A percentile compares a stretch with the other conserved stretches of the same genome.
Conservation (phyloP, 495 filamentous ascomycete genomes). For the Podospora comata region DNA sequence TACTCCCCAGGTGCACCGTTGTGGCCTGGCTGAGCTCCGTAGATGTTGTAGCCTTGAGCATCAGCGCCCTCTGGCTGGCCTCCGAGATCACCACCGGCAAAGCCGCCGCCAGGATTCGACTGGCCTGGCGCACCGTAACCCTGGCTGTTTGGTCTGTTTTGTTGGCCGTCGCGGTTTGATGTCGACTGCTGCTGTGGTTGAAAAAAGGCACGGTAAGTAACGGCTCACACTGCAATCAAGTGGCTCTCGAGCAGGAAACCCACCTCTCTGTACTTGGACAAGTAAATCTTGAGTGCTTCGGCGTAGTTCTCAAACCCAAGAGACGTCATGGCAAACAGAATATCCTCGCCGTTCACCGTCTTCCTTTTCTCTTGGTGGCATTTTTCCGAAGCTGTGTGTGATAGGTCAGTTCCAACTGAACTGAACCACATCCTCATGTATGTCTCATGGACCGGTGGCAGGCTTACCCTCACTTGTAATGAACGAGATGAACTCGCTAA, state of each 20-base stretch:
- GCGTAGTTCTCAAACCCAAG: conserved; percentile 98
- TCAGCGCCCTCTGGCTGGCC: conserved; percentile 56
- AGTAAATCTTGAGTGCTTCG: conserved; percentile 95
- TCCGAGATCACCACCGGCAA: conserved; percentile 54
- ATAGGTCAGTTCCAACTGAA: conserved; percentile 30
- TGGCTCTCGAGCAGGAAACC: conserved; percentile 38
- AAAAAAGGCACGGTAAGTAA: conserved; percentile 23
- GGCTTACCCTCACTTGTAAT: conserved; percentile 93
- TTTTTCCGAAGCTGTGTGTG: conserved; percentile 82
- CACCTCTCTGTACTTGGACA: conserved; percentile 97
- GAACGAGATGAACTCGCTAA: conserved; percentile 99
- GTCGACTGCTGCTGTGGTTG: conserved; percentile 64
- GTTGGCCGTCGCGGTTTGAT: conserved; percentile 66
- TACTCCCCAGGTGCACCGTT: conserved; percentile 61
- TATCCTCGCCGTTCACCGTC: conserved; percentile 98
- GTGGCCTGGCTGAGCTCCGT: conserved; percentile 63
- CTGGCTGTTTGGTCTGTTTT: conserved; percentile 67
- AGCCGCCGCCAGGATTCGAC: conserved; percentile 49
- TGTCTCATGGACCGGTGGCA: conserved; percentile 21
- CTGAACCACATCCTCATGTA: conserved; percentile 22
- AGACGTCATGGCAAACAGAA: conserved; percentile 97
- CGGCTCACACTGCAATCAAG: not conserved
- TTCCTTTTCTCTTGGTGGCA: conserved; percentile 99
- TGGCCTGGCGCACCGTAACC: conserved; percentile 58
- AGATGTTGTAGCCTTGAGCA: conserved; percentile 56